Conservation (phyloP, 1,284 basidiomycete genomes). For the Dichomitus squalens region DNA sequence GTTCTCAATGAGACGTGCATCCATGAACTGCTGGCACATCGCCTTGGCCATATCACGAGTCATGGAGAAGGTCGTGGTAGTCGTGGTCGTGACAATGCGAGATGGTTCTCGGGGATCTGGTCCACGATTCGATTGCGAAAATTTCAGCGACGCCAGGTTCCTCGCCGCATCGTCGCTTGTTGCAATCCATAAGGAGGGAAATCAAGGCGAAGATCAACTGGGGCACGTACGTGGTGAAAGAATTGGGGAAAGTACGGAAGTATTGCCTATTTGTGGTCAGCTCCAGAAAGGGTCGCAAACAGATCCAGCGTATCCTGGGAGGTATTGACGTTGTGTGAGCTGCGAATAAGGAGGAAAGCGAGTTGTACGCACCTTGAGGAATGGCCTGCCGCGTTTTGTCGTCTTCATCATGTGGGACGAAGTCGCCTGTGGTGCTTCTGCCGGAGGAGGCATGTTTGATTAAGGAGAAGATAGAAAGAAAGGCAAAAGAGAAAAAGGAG, state of each 20-base stretch:
- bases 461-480: conserved; percentile 19
- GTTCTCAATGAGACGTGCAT: conserved; percentile 96
- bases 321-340: conserved; percentile 11
- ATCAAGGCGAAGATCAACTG: conserved; percentile 18
- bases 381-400: conserved; percentile 92
- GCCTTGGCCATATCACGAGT: conserved; percentile 99
- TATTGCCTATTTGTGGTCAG: conserved; percentile 92
- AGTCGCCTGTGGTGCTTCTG: conserved; percentile 40
- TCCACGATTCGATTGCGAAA: conserved; percentile 97
- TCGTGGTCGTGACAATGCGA: conserved; percentile 97
- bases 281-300: conserved; percentile 94
- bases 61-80: conserved; percentile 99
- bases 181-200: conserved; percentile 13
- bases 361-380: conserved; percentile 70
- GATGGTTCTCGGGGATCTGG: conserved; percentile 97
- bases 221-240: conserved; percentile 87
- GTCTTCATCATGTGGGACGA: conserved; percentile 97
- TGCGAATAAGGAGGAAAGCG: conserved; percentile 6
- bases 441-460: conserved; percentile 43
- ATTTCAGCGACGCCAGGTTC: conserved; percentile 95
- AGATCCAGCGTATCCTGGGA: conserved; percentile 94
- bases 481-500: conserved; percentile 14
- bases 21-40: conserved; percentile 99
- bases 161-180: conserved; percentile 92
- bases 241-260: conserved; percentile 93